Conservation (phyloP, 2,329 filamentous ascomycete genomes). For the Trichoderma hamatum region DNA sequence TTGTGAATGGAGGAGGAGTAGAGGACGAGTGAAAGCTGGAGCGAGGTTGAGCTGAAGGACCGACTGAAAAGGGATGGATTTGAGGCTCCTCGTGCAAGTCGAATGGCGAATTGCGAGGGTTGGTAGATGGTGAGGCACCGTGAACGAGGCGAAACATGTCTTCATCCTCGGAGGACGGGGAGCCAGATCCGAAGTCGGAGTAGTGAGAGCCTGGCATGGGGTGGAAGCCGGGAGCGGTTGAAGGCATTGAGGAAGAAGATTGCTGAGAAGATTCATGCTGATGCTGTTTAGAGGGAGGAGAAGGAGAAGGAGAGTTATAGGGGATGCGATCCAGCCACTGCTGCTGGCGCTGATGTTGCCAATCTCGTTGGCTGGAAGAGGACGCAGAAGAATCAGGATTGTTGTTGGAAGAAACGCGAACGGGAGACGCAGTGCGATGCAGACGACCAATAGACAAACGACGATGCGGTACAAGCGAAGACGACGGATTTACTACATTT, state of each 20-base stretch:
- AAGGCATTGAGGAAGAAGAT: constrained; percentile 3
- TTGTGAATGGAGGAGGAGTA: constrained; percentile 15
- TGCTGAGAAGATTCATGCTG: background rate
- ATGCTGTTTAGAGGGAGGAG: background rate
- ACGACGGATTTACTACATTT: background rate
- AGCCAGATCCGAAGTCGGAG: background rate
- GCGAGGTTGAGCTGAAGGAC: constrained; percentile 24
- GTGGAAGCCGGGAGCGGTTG: background rate
- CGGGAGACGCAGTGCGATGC: constrained; percentile 9
- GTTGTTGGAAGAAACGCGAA: background rate
- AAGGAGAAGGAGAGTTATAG: background rate
- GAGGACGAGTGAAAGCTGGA: background rate
- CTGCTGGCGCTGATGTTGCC: constrained; percentile 16
- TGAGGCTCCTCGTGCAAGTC: background rate
- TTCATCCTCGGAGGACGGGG: constrained; percentile 20
- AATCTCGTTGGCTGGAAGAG: background rate
- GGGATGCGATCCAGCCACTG: constrained; percentile 5
- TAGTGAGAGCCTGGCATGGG: constrained; percentile 7
- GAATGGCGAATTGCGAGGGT: background rate
- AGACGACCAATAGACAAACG: constrained; percentile 10
- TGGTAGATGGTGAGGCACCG: background rate
- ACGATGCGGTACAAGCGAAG: constrained; percentile 12
- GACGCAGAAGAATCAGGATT: background rate
- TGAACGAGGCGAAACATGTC: constrained; percentile 20
- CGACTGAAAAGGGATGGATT: constrained; percentile 24